A percentile compares a stretch with the other conserved stretches of the same genome.
phyloP scores from a whole-genome alignment of 768 basidiomycete genomes.

The Mrakia blollopis region DNA sequence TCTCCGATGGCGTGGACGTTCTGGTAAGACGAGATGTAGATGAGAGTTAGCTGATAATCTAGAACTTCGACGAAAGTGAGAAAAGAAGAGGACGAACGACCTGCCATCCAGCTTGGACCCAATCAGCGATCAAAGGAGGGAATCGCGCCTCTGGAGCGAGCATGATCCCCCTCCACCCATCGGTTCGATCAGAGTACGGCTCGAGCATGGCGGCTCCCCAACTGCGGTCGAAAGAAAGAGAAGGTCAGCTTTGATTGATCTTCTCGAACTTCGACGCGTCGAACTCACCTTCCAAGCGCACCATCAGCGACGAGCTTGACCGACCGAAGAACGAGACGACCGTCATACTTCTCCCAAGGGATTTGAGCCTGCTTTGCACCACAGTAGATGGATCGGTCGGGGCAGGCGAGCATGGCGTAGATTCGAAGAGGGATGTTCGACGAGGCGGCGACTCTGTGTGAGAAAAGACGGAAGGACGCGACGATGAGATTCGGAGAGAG shows the following conservation, averaged over 20 bases:
- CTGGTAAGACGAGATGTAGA: constrained; percentile 46
- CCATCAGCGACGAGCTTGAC: constrained; percentile 40
- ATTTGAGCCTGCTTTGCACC: neutral
- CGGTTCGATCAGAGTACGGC: constrained; percentile 63
- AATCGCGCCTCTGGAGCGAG: constrained; percentile 56
- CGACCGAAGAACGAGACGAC: constrained; percentile 55
- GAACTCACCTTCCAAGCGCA: constrained; percentile 61
- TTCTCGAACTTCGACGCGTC: no score
- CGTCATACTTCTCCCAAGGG: constrained; percentile 44
- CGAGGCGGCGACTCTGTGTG: constrained; percentile 60
- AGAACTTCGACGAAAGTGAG: neutral
- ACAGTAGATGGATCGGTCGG: constrained; percentile 34
- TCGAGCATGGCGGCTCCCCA: constrained; percentile 84
- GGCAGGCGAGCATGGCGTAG: constrained; percentile 42
- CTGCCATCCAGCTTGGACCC: constrained; percentile 73
- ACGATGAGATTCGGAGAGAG: neutral
- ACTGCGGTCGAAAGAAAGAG: constrained; percentile 36
- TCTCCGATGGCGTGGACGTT: constrained; percentile 64
- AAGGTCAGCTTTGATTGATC: no score
- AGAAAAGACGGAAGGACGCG: constrained; percentile 4
- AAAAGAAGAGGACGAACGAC: constrained; percentile 51
- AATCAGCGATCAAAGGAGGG: constrained; percentile 54
- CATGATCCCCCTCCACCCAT: constrained; percentile 66
- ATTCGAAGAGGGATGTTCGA: constrained; percentile 63
- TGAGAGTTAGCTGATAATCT: neutral